Conservation (phyloP, 1,284 basidiomycete genomes). For the Moesziomyces sp. region DNA sequence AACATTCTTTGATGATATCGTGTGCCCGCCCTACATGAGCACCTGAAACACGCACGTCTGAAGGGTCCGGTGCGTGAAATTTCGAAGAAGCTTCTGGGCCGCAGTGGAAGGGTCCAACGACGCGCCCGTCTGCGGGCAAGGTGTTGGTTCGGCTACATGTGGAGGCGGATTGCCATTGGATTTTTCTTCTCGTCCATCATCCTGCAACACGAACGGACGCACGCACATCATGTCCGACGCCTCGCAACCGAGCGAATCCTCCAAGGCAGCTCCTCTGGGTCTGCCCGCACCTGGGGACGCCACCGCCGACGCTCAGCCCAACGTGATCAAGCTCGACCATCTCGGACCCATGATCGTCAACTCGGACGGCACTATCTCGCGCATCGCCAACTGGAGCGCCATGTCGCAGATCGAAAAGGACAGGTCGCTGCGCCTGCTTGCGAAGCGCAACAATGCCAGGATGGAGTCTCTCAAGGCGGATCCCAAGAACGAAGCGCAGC, state of each 20-base stretch:
- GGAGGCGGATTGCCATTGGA: too few relatives aligned
- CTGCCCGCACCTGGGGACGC: slow-evolving; percentile 44
- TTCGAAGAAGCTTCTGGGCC: too few relatives aligned
- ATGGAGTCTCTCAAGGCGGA: slow-evolving; percentile 25
- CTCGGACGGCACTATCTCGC: slow-evolving; percentile 58
- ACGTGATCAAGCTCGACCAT: slow-evolving; percentile 55
- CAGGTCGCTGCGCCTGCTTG: slow-evolving; percentile 49
- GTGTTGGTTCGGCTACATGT: too few relatives aligned
- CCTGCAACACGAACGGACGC: not conserved
- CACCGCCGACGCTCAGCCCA: slow-evolving; percentile 17
- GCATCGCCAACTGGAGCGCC: slow-evolving; percentile 55
- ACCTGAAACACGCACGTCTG: too few relatives aligned
- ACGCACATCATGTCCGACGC: not conserved
- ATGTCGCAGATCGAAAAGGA: slow-evolving; percentile 54
- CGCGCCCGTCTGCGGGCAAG: too few relatives aligned
- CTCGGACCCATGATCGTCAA: slow-evolving; percentile 61
- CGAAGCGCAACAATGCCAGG: slow-evolving; percentile 56
- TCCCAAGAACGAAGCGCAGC: slow-evolving; percentile 5
- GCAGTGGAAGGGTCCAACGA: too few relatives aligned
- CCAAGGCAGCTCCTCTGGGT: slow-evolving; percentile 14
- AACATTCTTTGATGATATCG: too few relatives aligned
- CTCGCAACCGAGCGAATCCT: not conserved
- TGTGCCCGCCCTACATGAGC: too few relatives aligned
- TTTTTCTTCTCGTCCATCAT: not conserved
- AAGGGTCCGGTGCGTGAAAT: too few relatives aligned